A percentile compares a stretch with the other conserved stretches of the same genome.
These are phyloP conservation scores for Gonium pectorale DNA, from an alignment of 139 green algal species.

Conservation along the genomic window DNA sequence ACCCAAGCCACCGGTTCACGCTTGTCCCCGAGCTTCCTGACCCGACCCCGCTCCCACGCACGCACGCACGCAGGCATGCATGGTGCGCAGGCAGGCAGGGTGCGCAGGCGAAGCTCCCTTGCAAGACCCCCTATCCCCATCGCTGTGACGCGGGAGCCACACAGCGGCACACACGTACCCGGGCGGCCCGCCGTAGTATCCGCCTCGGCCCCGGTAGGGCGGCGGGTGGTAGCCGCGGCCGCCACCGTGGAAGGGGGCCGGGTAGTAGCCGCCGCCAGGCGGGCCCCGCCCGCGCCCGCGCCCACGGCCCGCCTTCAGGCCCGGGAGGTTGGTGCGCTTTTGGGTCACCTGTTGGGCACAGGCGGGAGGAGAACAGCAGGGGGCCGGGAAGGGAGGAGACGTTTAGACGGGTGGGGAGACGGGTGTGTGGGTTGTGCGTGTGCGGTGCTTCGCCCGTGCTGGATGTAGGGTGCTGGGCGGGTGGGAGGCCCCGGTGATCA, in stretches of 20 bases:
- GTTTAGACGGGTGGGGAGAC: neutral
- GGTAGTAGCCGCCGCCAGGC: conserved; percentile 6
- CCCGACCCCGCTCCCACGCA: too few species aligned
- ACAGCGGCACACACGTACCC: too few species aligned
- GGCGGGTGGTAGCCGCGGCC: conserved; percentile 30
- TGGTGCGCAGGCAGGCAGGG: too few species aligned
- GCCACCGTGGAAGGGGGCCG: conserved; percentile 27
- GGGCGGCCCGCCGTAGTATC: conserved; percentile 19
- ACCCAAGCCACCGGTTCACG: too few species aligned
- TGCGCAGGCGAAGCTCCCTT: too few species aligned
- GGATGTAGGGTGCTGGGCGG: too few species aligned
- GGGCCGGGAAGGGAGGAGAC: too few species aligned
- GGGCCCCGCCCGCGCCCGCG: conserved; percentile 70
- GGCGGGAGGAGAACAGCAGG: neutral
- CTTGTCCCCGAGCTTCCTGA: too few species aligned
- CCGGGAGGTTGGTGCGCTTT: conserved; percentile 96
- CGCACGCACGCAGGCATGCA: too few species aligned
- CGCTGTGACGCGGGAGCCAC: too few species aligned
- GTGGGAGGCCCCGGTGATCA: too few species aligned
- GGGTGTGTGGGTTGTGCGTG: neutral
- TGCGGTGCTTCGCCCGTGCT: neutral
- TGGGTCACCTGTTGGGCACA: conserved; percentile 74
- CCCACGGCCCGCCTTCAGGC: conserved; percentile 79
- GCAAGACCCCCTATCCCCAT: too few species aligned
- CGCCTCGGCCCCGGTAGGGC: neutral